Conservation (phyloP, 1,139 yeast genomes). For the Trichomonascaceae sp. region DNA sequence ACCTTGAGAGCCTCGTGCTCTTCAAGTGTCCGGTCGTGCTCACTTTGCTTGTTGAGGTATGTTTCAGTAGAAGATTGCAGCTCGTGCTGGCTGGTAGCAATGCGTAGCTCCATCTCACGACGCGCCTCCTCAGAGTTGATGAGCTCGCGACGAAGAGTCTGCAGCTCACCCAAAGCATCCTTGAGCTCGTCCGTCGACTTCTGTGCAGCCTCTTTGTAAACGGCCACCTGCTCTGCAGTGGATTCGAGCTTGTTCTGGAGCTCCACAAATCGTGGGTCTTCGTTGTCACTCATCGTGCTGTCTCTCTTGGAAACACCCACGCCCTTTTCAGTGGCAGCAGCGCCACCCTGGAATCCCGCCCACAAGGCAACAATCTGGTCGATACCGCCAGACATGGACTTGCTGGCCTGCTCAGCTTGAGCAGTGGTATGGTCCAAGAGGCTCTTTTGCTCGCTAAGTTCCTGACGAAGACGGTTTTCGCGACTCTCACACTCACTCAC, state of each 20-base stretch:
- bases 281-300: conserved; percentile 5
- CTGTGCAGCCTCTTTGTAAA: conserved; percentile 24
- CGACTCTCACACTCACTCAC: conserved; percentile 11
- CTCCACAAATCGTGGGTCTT: conserved; percentile 11
- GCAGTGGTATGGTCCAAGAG: conserved; percentile 12
- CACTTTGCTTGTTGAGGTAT: conserved; percentile 3
- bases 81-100: conserved; percentile 7
- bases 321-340: conserved; percentile 2
- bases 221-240: conserved; percentile 16
- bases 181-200: conserved; percentile 17
- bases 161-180: conserved; percentile 14
- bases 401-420: conserved; percentile 14
- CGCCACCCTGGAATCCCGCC: conserved; percentile 8
- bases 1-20: conserved; percentile 5
- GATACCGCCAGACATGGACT: conserved; percentile 17
- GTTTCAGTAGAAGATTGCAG: conserved; percentile 5
- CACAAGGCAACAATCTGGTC: conserved; percentile 19
- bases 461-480: conserved; percentile 9
- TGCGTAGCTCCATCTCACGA: conserved; percentile 7
- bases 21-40: conserved; percentile 4
- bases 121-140: conserved; percentile 11
- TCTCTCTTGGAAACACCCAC: conserved; percentile 7
- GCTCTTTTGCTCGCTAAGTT: conserved; percentile 10
- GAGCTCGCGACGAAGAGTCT: conserved; percentile 17
- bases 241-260: conserved; percentile 14